Base-by-base conservation (phyloP, 768 basidiomycete genomes). In the Rhizopogon vinicolor region DNA sequence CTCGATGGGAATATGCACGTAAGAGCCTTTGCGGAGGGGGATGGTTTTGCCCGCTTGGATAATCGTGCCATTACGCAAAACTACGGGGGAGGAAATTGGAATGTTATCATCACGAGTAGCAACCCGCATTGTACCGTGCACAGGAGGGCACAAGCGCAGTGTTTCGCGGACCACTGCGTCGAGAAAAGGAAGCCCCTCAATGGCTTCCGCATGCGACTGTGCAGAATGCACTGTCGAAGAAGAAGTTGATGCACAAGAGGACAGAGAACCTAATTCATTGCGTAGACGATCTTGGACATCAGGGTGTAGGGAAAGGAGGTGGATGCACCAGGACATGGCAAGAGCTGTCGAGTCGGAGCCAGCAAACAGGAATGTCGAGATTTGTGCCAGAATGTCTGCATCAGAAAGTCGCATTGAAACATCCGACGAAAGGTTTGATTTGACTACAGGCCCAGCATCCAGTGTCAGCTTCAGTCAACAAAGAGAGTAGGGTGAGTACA, bases 351-450 rank as follows among this genome's bases (percentile, higher is more conserved):
- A 77, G 61, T 86, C 84, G 25, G 85, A 81, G 12, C 86, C 86
- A 3, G 79, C 83, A 41, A 85, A 79, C 54, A 87, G 73, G 66
- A 87, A 80, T 31, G 84, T 83, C n/a, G 79, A 78, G 60, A 85
- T 79, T 65, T 85, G 83, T 57, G 82, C 80, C 7, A 84, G 70
- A n/a, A 86, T 69, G 48, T 85, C 84, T 29, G 75, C 64, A 58
- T 88, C 86, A n/a, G 81, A 75, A 48, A 88, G 65, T 14, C 76
- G 73, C 57, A 74, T 72, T 6, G 74, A 69, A 4, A 73, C 60
- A 53, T 78, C 75, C 19, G 68, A 69, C 9, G 77, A 75, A 12
- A 83, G 71, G 65, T 86, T 86, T 13, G 84, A 79, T 66, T 81
- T 80, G 59, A 87, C 86, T 87, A 58, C 41, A 33, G 10, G 44